Evolutionary conservation across 306 rosid genomes (phyloP), one percentile per base, ranked within the genome.

Genomic region (Cicer judaicum): DNA sequence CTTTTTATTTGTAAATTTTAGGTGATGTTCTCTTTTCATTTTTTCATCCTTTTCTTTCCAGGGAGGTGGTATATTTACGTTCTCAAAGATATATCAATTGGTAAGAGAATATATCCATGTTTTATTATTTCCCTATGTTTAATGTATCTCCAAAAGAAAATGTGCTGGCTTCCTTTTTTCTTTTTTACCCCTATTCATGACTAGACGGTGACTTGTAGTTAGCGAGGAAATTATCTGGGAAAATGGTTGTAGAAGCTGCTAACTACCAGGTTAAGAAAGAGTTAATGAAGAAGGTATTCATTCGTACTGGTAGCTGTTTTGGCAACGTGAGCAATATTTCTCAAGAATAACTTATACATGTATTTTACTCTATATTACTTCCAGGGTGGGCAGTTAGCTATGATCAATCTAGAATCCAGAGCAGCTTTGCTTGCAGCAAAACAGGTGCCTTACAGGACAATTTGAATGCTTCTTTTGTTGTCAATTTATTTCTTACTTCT

Each of bases 341-440:
- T 59, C 48, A 57, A 18, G 63, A 46, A 63, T 70, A 78, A 78
- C 80, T 70, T 53, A 40, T 66, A 76, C 61, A 18, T 79, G 61
- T 47, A 70, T 73, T 80, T 70, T 49, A 39, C 64, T 34, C 73
- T 81, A 64, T 64, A 70, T 84, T 69, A 75, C 78, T 83, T 79
- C 74, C 85, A 93, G 98, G 96, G 97, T 77, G 98, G 98, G 62
- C 96, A 93, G 49, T 75, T 91, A 68, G 92, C 92, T 54, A 82
- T 85, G 74, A 81, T 88, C 73, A 91, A 91, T 86, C 79, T 93
- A 21, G 98, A 93, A 80, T 87, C 98, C 59, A 78, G 90, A 87
- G 91, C 86, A 13, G 98, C 97, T 75, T 80, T 93, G 87, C 96
- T 93, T 70, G 96, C 88, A 42, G 98, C 98, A 70, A 90, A 84